Base-by-base conservation (phyloP, 768 basidiomycete genomes). In the Boletus subparvulus region DNA sequence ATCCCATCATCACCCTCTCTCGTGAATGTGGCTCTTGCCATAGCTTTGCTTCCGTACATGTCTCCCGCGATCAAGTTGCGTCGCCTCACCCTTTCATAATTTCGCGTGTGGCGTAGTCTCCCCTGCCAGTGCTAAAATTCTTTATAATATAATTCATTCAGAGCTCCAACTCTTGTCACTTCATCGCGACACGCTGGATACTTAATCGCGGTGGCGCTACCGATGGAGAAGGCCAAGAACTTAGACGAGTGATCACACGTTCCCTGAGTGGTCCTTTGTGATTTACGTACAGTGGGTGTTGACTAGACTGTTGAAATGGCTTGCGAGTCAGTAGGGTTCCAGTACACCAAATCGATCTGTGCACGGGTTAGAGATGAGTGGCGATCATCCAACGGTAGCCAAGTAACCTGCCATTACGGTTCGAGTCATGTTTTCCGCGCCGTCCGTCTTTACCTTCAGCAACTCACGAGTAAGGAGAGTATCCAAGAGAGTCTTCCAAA, bases 391-490 rank as follows among this genome's bases (percentile, higher is more conserved):
- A 1, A 6, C n/a, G 7, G 33, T 4, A 19, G 24, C 8, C 11
- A 6, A 13, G 6, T 2, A n/a, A 24, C 48, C 40, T 32, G 33
- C 48, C 57, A 3, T 6, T 19, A 11, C 3, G 13, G n/a, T 33
- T 13, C 32, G 33, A 13, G 16, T 14, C 28, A 12, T 2, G 6
- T 35, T 8, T 24, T n/a, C 24, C 17, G 48, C 40, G 28, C 35
- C 44, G 21, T 11, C 17, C 48, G 39, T 30, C 26, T 47, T 40
- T 5, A n/a, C 21, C 57, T 26, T 43, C 30, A 59, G 44, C 5
- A n/a, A 37, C 19, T 59, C 35, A 4, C 58, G 58, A 16, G 56
- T 43, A 9, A 59, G 35, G 4, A 59, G 56, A 40, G 58, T 52
- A 43, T 59, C 56, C 50, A 59, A 28, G 26, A 52, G 46, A 6